Percentiles rank a stretch among this genome's conserved stretches.
Conservation (phyloP, 495 filamentous ascomycete genomes). For the Hyaloscypha finlandica region DNA sequence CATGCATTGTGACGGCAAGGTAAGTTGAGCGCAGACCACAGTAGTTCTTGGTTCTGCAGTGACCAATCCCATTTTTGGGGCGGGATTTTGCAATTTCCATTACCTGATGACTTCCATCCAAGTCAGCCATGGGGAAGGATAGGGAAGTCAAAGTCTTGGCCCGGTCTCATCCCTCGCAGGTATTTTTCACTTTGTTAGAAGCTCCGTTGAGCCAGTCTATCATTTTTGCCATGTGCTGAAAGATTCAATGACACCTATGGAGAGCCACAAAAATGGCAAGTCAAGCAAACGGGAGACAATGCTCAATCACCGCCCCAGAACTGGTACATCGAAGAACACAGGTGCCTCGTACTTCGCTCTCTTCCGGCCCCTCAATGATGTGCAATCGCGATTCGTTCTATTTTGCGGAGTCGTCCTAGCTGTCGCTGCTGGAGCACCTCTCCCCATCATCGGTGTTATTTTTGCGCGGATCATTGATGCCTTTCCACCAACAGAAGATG, state of each 20-base stretch:
- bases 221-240: constrained; percentile 7
- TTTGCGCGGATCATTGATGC: constrained; percentile 70
- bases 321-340: background rate
- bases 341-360: constrained; percentile 26
- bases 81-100: background rate
- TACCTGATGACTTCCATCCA: background rate
- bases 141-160: background rate
- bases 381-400: constrained; percentile 41
- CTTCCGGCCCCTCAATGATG: constrained; percentile 25
- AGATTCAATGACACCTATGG: constrained; percentile 10
- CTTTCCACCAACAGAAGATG: constrained; percentile 55
- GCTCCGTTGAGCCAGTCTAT: background rate
- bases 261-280: constrained; percentile 10
- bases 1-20: constrained; percentile 13
- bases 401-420: constrained; percentile 52
- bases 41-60: background rate
- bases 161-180: background rate
- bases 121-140: background rate
- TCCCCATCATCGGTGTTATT: constrained; percentile 64
- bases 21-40: background rate
- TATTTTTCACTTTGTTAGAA: background rate
- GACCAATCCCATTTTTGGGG: background rate
- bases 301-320: background rate
- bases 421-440: constrained; percentile 65
- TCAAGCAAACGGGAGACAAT: constrained; percentile 12